Evolutionary conservation across 2,329 filamentous ascomycete species (phyloP).

Genomic region (Aspergillus floridensis): DNA sequence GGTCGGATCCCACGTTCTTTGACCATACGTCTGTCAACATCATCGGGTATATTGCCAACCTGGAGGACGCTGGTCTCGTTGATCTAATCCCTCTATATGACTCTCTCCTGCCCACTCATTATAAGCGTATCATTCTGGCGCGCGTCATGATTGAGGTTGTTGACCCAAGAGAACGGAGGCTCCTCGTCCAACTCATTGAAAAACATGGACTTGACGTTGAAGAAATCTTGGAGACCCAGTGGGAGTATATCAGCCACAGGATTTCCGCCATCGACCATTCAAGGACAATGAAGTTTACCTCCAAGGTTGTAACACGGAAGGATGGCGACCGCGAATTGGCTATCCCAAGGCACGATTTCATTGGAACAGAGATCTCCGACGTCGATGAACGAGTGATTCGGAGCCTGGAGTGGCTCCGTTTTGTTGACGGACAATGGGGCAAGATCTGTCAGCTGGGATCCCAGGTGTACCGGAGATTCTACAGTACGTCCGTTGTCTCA

Average conservation of each 20-base stretch:
- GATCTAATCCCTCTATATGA: conserved; percentile 86
- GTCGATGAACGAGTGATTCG: conserved; percentile 71
- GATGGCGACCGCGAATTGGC: conserved; percentile 54
- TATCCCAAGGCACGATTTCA: conserved; percentile 68
- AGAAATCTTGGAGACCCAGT: conserved; percentile 70
- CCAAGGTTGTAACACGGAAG: conserved; percentile 52
- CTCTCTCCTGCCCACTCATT: conserved; percentile 66
- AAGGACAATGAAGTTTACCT: conserved; percentile 29
- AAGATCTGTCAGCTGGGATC: conserved; percentile 67
- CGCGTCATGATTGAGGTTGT: conserved; percentile 73
- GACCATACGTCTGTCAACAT: conserved; percentile 66
- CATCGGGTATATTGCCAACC: conserved; percentile 74
- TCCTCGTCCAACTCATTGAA: conserved; percentile 71
- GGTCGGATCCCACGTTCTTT: conserved; percentile 52
- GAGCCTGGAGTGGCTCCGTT: conserved; percentile 79
- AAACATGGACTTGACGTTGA: conserved; percentile 70
- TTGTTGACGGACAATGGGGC: conserved; percentile 69
- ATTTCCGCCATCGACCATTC: conserved; percentile 35
- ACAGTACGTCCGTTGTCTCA: conserved; percentile 61
- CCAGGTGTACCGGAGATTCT: conserved; percentile 76
- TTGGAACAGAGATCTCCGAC: conserved; percentile 60
- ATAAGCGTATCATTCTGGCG: conserved; percentile 69
- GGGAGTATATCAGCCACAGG: conserved; percentile 43
- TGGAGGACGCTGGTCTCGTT: conserved; percentile 69
- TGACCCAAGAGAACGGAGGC: conserved; percentile 62